Conservation (phyloP, 164 flowering plant genomes). For the Litsea cubeba region DNA sequence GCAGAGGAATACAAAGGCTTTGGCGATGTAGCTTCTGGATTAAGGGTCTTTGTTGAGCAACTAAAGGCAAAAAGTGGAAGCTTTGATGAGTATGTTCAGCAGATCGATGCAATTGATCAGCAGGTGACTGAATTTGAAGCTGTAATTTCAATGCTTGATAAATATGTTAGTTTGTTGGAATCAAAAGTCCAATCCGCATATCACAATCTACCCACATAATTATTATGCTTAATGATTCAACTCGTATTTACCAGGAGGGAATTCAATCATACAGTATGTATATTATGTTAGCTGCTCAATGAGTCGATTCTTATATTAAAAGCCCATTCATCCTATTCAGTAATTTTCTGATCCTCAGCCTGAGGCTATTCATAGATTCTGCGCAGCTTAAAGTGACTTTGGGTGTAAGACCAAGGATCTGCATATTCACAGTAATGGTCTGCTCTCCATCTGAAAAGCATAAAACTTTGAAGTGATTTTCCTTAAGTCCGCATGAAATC, state of each 20-base stretch:
- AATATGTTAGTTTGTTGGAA: constrained; percentile 61
- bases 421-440: too few species aligned
- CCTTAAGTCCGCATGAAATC: too few species aligned
- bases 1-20: constrained; percentile 74
- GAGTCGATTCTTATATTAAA: neutral
- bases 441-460: too few species aligned
- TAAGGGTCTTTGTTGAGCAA: constrained; percentile 89
- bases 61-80: constrained; percentile 61
- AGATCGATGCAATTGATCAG: constrained; percentile 72
- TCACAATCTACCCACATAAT: constrained; percentile 1
- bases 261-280: neutral
- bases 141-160: constrained; percentile 72
- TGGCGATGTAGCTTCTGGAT: constrained; percentile 85
- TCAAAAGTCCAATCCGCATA: constrained; percentile 40
- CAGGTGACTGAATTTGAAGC: constrained; percentile 87
- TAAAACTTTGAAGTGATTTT: too few species aligned
- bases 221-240: neutral
- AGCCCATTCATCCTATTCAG: neutral
- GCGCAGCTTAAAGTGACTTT: too few species aligned
- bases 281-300: neutral
- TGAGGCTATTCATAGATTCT: neutral
- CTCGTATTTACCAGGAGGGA: neutral
- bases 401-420: too few species aligned
- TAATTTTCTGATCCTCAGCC: neutral
- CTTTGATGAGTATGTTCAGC: constrained; percentile 73